These are phyloP conservation scores for Ganoderma lingzhi DNA, from an alignment of 1,284 basidiomycete species.

Conservation along the genomic window DNA sequence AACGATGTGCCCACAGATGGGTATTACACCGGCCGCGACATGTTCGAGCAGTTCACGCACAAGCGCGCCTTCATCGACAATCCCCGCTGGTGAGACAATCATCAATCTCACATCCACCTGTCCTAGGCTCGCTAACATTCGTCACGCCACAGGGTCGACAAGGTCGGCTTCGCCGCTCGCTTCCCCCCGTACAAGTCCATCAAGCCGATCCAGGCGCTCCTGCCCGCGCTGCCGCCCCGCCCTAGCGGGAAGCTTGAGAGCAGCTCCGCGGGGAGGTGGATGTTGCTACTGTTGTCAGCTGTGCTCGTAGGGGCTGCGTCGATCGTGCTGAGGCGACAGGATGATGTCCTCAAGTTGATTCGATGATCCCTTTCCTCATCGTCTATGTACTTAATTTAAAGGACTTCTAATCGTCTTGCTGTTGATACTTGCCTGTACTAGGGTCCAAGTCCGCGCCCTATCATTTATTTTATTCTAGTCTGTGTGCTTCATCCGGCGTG, in stretches of 20 bases:
- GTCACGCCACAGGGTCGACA: slow-evolving; percentile 56
- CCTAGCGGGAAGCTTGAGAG: slow-evolving; percentile 32
- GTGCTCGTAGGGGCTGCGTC: slow-evolving; percentile 19
- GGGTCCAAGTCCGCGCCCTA: neutral
- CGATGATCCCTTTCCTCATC: neutral
- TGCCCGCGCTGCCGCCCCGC: slow-evolving; percentile 45
- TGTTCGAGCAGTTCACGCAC: slow-evolving; percentile 78
- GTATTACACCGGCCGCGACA: slow-evolving; percentile 66
- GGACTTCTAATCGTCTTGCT: too few species aligned
- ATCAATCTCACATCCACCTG: too few species aligned
- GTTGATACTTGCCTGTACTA: too few species aligned
- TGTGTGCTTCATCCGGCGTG: too few species aligned
- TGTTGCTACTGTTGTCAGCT: slow-evolving; percentile 30
- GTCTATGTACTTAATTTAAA: neutral
- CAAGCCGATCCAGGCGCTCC: slow-evolving; percentile 14
- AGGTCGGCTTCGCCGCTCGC: slow-evolving; percentile 56
- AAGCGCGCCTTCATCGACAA: slow-evolving; percentile 65
- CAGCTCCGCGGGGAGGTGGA: slow-evolving; percentile 25
- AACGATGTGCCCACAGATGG: slow-evolving; percentile 61
- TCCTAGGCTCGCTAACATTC: neutral
- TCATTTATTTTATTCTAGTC: neutral
- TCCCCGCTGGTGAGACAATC: slow-evolving; percentile 56
- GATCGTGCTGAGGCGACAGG: slow-evolving; percentile 23
- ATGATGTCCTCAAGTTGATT: neutral
- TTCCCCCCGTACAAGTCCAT: slow-evolving; percentile 65